Evolutionary conservation across 2,329 filamentous ascomycete species (phyloP).

Genomic region (Fusarium napiforme): DNA sequence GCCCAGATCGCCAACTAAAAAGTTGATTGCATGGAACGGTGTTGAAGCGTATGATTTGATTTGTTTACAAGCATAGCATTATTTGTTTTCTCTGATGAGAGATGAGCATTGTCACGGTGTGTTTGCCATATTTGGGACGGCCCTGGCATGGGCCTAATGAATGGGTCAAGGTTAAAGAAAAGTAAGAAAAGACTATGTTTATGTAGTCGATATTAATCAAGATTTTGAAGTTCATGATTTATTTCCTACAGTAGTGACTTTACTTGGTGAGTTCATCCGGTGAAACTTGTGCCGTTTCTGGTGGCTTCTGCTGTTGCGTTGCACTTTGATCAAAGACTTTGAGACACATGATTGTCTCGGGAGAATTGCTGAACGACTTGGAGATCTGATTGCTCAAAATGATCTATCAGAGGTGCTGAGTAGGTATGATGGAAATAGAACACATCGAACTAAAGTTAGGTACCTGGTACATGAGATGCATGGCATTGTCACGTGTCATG

Average conservation of each 20-base stretch:
- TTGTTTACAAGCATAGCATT: slow-evolving; percentile 44
- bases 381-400: not conserved
- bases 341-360: slow-evolving; percentile 3
- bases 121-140: slow-evolving; percentile 41
- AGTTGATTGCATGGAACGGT: slow-evolving; percentile 32
- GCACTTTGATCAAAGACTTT: not conserved
- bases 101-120: slow-evolving; percentile 43
- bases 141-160: slow-evolving; percentile 41
- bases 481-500: not conserved
- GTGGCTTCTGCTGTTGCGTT: not conserved
- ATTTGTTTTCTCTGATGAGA: slow-evolving; percentile 39
- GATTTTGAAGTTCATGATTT: slow-evolving; percentile 30
- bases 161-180: slow-evolving; percentile 45
- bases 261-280: not conserved
- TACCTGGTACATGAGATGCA: not conserved
- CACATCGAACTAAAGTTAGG: not conserved
- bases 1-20: slow-evolving; percentile 53
- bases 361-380: not conserved
- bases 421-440: not conserved
- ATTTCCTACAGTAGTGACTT: not conserved
- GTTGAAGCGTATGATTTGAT: slow-evolving; percentile 35
- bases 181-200: slow-evolving; percentile 42
- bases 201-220: slow-evolving; percentile 42
- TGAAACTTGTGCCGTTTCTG: slow-evolving; percentile 10
- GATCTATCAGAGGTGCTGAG: not conserved